Base-by-base conservation (phyloP, 179 eudicot genomes). In the Actinidia arguta region DNA sequence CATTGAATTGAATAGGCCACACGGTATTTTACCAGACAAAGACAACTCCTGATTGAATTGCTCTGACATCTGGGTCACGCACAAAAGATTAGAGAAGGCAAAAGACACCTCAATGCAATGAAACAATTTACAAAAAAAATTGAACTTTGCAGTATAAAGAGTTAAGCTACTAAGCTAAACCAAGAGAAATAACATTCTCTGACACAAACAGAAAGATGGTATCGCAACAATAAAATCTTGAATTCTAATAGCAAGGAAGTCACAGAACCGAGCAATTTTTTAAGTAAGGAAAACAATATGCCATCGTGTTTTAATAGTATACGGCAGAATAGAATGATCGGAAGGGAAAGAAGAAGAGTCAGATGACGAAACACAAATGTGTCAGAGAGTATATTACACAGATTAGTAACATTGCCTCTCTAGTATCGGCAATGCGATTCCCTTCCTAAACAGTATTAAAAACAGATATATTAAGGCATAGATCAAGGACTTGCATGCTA, bases 21-120 rank as follows among this genome's bases (percentile, higher is more conserved):
- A 92, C 25, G 99, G 99, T 82, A 96, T 93, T 90, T 96, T 96
- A 78, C 99, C 97, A 4, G 99, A 92, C 78, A 96, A 84, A 44
- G 92, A 79, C 11, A 90, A 73, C 11, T 92, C 98, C 78, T 92
- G 98, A 82, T 96, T 96, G 84, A 95, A 92, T 71, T 88, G 95
- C 89, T 91, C 98, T 52, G 98, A 91, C 99, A 96, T 96, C 99
- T 84, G 80, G 16, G 68, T 47, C 51, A 13, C 22, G 75, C 58
- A 24, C n/a, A 52, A 55, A 25, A 61, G 51, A 36, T 69, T 54
- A 69, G 82, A 52, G 55, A 80, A 80, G 39, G 52, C 18, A 54
- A 70, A 56, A n/a, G 42, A 5, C 6, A 54, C 42, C 42, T 17
- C 16, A 39, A 56, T 76, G 63, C 42, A 62, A 22, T 47, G 6